Evolutionary conservation across 2,329 filamentous ascomycete genomes (phyloP).

Genomic region (Trichothecium sympodiale): DNA sequence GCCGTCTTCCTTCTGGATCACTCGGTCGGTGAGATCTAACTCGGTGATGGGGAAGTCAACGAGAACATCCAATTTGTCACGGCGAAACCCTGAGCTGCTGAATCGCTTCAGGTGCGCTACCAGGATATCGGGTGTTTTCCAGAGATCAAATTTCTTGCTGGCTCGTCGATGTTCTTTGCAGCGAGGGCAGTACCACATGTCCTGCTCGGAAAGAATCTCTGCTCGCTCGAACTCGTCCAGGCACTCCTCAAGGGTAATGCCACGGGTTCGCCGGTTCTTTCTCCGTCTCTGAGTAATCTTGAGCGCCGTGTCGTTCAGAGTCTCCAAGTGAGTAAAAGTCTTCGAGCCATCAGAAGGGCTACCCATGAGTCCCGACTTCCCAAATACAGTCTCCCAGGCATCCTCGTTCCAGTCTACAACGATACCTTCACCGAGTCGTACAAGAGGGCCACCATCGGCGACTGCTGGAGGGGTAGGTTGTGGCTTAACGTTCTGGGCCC

Average conservation of each 20-base stretch:
- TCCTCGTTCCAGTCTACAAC: constrained; percentile 75
- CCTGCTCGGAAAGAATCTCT: constrained; percentile 86
- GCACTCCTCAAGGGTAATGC: constrained; percentile 80
- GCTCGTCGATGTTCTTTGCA: constrained; percentile 91
- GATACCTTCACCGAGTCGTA: constrained; percentile 74
- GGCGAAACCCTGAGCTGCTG: constrained; percentile 67
- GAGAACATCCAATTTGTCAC: constrained; percentile 83
- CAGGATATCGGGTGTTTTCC: constrained; percentile 92
- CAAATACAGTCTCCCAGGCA: constrained; percentile 62
- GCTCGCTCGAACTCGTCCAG: constrained; percentile 90
- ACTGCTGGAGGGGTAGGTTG: constrained; percentile 26
- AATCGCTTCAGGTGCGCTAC: constrained; percentile 95
- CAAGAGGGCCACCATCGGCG: constrained; percentile 47
- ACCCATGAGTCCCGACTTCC: constrained; percentile 40
- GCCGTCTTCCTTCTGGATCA: constrained; percentile 68
- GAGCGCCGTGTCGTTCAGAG: constrained; percentile 52
- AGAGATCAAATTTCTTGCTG: constrained; percentile 93
- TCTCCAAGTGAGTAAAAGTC: constrained; percentile 43
- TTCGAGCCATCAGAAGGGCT: constrained; percentile 17
- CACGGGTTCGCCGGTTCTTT: constrained; percentile 41
- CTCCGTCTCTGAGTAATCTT: constrained; percentile 52
- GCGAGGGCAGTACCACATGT: constrained; percentile 93
- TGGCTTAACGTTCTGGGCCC: constrained; percentile 17
- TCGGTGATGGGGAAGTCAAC: constrained; percentile 89
- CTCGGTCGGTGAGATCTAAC: constrained; percentile 69